Conservation (phyloP, 805 yeast genomes). For the Candida montana region DNA sequence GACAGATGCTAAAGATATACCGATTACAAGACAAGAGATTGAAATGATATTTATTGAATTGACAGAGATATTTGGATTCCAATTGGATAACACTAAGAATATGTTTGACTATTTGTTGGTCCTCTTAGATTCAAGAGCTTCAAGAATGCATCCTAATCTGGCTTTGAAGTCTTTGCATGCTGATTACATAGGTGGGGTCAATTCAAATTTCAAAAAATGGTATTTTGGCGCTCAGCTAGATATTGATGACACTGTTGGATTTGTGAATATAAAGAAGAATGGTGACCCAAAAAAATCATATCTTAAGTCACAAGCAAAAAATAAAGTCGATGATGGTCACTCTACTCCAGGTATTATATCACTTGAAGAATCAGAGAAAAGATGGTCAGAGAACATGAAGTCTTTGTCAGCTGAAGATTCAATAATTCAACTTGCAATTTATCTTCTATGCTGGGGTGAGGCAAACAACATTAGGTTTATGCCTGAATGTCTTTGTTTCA, state of each 20-base stretch:
- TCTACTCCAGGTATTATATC: conserved; percentile 11
- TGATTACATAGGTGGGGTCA: conserved; percentile 69
- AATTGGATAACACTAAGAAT: conserved; percentile 56
- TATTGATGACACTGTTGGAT: conserved; percentile 44
- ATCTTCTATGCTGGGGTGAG: conserved; percentile 83
- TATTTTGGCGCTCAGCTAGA: conserved; percentile 71
- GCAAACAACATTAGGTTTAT: conserved; percentile 80
- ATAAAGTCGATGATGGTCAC: background rate
- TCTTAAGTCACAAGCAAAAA: conserved; percentile 3
- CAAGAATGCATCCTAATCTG: conserved; percentile 50
- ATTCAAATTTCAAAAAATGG: conserved; percentile 70
- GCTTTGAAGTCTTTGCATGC: conserved; percentile 63
- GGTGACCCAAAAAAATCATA: conserved; percentile 20
- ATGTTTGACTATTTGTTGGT: conserved; percentile 63
- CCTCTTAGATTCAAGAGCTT: conserved; percentile 61
- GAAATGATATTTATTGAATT: conserved; percentile 50
- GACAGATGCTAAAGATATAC: conserved; percentile 35
- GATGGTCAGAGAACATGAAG: conserved; percentile 50
- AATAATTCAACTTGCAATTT: conserved; percentile 60
- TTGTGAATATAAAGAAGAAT: conserved; percentile 25
- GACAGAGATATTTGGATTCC: conserved; percentile 59
- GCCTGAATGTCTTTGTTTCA: conserved; percentile 85
- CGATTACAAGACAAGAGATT: conserved; percentile 49
- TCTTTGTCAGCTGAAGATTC: conserved; percentile 47
- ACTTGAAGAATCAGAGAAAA: conserved; percentile 39